phyloP scores from a whole-genome alignment of 495 filamentous ascomycete genomes.

The Lindgomyces ingoldianus region DNA sequence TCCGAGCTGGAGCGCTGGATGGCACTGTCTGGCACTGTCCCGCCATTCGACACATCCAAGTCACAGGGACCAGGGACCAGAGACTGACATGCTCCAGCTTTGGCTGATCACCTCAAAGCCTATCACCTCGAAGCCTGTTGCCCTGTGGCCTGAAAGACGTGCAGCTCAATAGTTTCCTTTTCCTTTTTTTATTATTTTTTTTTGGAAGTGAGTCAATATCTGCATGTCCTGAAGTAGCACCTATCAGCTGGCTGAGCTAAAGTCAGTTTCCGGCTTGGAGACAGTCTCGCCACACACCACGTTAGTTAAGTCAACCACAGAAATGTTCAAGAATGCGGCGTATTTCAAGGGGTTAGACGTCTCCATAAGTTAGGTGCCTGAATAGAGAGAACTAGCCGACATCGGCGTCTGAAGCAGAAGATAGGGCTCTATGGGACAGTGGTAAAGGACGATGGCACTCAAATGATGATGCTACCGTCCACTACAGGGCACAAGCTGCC shows the following conservation, averaged over 20 bases:
- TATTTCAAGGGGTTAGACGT: too few relatives aligned
- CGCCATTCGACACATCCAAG: too few relatives aligned
- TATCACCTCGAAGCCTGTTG: too few relatives aligned
- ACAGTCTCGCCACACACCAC: not conserved
- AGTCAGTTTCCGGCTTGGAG: conserved; percentile 7
- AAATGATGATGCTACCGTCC: not conserved
- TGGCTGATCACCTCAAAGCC: too few relatives aligned
- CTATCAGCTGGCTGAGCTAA: conserved; percentile 3
- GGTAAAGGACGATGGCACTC: not conserved
- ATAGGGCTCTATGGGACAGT: not conserved
- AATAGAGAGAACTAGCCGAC: not conserved
- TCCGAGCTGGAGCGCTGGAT: too few relatives aligned
- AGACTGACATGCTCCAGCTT: too few relatives aligned
- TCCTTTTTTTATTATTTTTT: not conserved
- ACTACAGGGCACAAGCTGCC: not conserved
- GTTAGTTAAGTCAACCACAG: not conserved
- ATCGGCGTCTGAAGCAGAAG: not conserved
- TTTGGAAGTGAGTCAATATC: not conserved
- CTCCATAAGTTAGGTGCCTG: too few relatives aligned
- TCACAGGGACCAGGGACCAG: too few relatives aligned
- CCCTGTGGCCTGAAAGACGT: too few relatives aligned
- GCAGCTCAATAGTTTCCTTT: not conserved
- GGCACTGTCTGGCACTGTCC: too few relatives aligned
- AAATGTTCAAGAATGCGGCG: not conserved
- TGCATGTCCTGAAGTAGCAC: not conserved